Conservation (phyloP, 2,329 filamentous ascomycete genomes). For the Fusarium keratoplasticum region DNA sequence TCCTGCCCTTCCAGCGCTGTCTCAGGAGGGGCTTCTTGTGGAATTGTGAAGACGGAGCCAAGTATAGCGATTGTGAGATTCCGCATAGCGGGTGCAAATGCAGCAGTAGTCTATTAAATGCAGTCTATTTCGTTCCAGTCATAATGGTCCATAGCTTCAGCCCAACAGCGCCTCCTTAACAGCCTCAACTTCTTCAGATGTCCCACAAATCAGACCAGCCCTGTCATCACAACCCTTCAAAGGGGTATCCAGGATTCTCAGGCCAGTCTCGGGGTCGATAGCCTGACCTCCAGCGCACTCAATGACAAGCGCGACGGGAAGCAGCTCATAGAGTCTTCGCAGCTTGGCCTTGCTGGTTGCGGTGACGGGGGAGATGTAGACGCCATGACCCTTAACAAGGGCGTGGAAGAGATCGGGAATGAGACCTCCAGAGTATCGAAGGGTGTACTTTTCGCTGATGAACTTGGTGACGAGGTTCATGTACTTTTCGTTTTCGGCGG, state of each 20-base stretch:
- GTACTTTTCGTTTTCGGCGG: conserved; percentile 63
- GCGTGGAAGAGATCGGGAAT: conserved; percentile 72
- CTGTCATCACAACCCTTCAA: conserved; percentile 60
- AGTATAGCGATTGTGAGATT: neutral
- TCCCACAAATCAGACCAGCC: conserved; percentile 64
- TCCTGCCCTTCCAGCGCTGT: neutral
- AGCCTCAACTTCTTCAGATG: conserved; percentile 58
- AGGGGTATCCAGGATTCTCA: conserved; percentile 53
- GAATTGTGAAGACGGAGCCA: rapidly evolving
- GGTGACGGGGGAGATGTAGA: conserved; percentile 70
- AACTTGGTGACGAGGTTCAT: conserved; percentile 61
- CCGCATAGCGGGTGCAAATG: neutral
- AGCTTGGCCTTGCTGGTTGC: conserved; percentile 65
- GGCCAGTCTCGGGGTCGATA: conserved; percentile 60
- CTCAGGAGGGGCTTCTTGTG: neutral
- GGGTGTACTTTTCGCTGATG: conserved; percentile 65
- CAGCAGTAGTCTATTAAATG: neutral
- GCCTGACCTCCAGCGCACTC: conserved; percentile 70
- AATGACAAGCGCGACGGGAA: conserved; percentile 68
- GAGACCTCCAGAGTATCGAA: conserved; percentile 70
- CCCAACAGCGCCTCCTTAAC: conserved; percentile 41
- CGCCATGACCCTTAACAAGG: conserved; percentile 70
- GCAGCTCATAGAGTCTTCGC: conserved; percentile 68
- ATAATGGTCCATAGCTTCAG: neutral
- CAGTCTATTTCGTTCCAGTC: neutral